Base-by-base conservation (phyloP, 2,329 filamentous ascomycete genomes). In the Mycosphaerella arachidis region DNA sequence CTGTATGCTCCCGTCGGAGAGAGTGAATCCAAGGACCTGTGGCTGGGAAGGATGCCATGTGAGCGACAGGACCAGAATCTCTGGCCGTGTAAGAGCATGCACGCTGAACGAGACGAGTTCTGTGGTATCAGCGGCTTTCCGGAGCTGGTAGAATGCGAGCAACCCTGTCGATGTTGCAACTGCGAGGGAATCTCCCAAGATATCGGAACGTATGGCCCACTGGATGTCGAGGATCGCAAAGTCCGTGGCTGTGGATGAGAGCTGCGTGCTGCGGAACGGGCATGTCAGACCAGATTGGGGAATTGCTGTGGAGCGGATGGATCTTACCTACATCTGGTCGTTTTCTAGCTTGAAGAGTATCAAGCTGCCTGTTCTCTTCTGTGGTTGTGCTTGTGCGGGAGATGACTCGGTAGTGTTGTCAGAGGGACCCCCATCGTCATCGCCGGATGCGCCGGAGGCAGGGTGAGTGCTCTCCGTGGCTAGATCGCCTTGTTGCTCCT, bases 131-230 rank as follows among this genome's bases (percentile, higher is more conserved):
- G 48, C 55, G 29, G 35, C 50, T 40, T 10, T 27, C 31, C 30
- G 6, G 43, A 88, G 75, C 64, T 73, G 78, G 73, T 88, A 91
- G 53, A 93, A 78, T 1, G 82, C 82, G 12, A 95, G 76, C 0
- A 82, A 81, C 0, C 88, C 90, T 0, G 88, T 90, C 63, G 91
- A 96, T 1, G 89, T 90, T 8, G 91, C 90, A 3, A 88, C 85
- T 9, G 86, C 91, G 56, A 96, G 81, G 3, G 89, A 76, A 33
- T 79, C 53, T 74, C 45, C 43, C 43, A 52, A 48, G 24, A 6
- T 31, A 1, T 62, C 54, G 53, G 79, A 72, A 55, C 75, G 70
- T 1, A 83, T 84, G 61, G 87, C 85, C 73, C 97, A 97, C 67
- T 92, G 90, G 31, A 97, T 78, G 72, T 97, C 92, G 56, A 97